phyloP scores from a whole-genome alignment of 257 asterid genomes.

The Solanum pinnatisectum region DNA sequence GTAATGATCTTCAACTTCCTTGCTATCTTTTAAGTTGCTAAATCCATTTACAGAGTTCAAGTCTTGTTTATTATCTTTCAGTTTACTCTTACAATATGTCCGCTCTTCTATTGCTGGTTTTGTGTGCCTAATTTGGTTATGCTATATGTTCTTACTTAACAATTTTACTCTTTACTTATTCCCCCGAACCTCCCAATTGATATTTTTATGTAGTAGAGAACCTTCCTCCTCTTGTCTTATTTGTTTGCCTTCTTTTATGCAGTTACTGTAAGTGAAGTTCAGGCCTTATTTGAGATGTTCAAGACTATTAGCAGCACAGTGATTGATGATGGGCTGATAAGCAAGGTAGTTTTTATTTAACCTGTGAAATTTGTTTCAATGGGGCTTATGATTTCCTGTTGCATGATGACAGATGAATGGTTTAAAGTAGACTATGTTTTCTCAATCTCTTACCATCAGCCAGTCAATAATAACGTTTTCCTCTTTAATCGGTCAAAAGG shows the following conservation, averaged over 20 bases:
- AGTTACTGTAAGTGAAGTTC: slow-evolving; percentile 99
- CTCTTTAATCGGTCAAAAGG: background rate
- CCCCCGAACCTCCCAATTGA: background rate
- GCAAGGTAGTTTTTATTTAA: slow-evolving; percentile 43
- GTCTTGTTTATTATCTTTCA: background rate
- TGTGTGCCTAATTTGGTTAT: background rate
- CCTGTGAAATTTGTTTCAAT: background rate
- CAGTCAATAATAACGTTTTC: background rate
- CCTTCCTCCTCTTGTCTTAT: background rate
- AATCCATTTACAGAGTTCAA: background rate
- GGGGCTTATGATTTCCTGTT: background rate
- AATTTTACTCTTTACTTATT: background rate
- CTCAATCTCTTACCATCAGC: background rate
- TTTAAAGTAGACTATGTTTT: background rate
- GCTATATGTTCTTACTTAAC: background rate
- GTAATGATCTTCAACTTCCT: background rate
- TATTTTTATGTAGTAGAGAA: background rate
- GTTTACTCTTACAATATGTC: background rate
- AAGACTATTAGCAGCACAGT: slow-evolving; percentile 94
- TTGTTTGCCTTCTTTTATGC: slow-evolving; percentile 17
- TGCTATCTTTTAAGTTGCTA: background rate
- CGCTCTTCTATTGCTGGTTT: background rate
- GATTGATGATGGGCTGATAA: slow-evolving; percentile 88
- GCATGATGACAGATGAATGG: background rate
- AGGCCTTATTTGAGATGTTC: slow-evolving; percentile 93